Percentiles rank a stretch among this genome's conserved stretches.
Evolutionary conservation across 495 filamentous ascomycete genomes (phyloP).

Genomic region (Polyplosphaeria fusca): DNA sequence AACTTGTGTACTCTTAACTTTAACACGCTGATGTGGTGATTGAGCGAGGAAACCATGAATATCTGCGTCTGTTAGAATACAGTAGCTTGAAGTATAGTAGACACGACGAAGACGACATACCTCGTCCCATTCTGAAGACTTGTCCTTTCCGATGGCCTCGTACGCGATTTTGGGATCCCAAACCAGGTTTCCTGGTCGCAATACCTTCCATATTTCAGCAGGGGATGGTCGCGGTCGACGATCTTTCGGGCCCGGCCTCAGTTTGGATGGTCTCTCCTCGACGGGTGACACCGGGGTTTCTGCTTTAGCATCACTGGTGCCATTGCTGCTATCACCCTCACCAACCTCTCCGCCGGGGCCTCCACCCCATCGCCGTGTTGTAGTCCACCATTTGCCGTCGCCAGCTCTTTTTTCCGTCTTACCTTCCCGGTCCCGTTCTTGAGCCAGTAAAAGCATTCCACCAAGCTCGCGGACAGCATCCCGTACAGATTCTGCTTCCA

Average conservation of each 20-base stretch:
- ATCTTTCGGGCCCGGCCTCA: slow-evolving; percentile 14
- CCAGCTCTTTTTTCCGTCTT: slow-evolving; percentile 60
- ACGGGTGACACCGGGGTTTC: slow-evolving; percentile 28
- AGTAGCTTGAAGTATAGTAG: no score
- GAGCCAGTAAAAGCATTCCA: slow-evolving; percentile 70
- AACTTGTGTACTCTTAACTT: slow-evolving; percentile 66
- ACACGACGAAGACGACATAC: no score
- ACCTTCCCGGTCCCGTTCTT: slow-evolving; percentile 75
- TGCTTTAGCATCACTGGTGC: slow-evolving; percentile 37
- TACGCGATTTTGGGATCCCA: slow-evolving; percentile 82
- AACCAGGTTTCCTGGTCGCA: slow-evolving; percentile 35
- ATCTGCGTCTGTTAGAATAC: slow-evolving; percentile 50
- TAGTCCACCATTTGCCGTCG: slow-evolving; percentile 79
- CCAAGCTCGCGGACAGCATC: slow-evolving; percentile 68
- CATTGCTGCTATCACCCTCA: slow-evolving; percentile 44
- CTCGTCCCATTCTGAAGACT: slow-evolving; percentile 52
- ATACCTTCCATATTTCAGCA: slow-evolving; percentile 40
- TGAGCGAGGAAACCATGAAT: slow-evolving; percentile 76
- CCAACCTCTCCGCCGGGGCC: slow-evolving; percentile 45
- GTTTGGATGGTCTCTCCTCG: slow-evolving; percentile 10
- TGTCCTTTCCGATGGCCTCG: slow-evolving; percentile 63
- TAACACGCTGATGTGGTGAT: slow-evolving; percentile 77
- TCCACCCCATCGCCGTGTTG: slow-evolving; percentile 68
- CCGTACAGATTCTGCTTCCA: slow-evolving; percentile 38
- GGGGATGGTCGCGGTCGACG: slow-evolving; percentile 18